A percentile compares a stretch with the other conserved stretches of the same genome.
These are phyloP conservation scores for Tolypocladium capitatum DNA, from an alignment of 2,329 filamentous ascomycete genomes.

Conservation along the genomic window DNA sequence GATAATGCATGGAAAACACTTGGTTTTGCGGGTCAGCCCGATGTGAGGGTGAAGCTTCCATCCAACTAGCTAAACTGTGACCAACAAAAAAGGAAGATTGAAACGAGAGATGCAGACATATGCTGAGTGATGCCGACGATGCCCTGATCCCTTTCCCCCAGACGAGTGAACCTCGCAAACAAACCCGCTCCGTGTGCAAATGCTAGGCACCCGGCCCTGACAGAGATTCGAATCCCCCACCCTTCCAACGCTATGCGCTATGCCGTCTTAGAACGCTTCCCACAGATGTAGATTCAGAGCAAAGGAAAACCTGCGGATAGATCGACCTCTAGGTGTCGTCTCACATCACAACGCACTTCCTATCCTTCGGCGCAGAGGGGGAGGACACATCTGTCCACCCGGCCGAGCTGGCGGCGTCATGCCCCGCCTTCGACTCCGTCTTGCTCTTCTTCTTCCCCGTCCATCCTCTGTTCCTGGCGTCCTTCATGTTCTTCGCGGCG, in stretches of 20 bases:
- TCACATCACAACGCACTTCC: conserved; percentile 42
- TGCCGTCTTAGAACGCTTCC: background rate
- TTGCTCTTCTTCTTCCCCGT: conserved; percentile 26
- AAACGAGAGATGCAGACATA: no score
- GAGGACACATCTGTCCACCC: conserved; percentile 41
- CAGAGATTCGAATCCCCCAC: background rate
- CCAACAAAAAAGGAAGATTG: background rate
- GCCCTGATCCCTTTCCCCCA: background rate
- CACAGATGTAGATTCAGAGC: background rate
- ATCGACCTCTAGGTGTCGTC: background rate
- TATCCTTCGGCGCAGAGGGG: conserved; percentile 19
- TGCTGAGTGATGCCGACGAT: background rate
- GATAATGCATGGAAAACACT: no score
- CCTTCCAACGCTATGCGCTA: background rate
- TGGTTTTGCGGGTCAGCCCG: no score
- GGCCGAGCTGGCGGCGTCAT: conserved; percentile 28
- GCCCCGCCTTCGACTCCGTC: conserved; percentile 8
- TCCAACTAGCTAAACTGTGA: background rate
- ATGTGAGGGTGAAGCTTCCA: no score
- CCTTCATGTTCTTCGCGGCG: conserved; percentile 48
- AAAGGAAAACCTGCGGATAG: background rate
- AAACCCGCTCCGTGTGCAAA: background rate
- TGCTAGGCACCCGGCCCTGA: background rate
- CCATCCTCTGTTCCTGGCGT: conserved; percentile 47
- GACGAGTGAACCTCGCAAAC: background rate